phyloP scores from a whole-genome alignment of 306 rosid species.

The Acacia acuminata region DNA sequence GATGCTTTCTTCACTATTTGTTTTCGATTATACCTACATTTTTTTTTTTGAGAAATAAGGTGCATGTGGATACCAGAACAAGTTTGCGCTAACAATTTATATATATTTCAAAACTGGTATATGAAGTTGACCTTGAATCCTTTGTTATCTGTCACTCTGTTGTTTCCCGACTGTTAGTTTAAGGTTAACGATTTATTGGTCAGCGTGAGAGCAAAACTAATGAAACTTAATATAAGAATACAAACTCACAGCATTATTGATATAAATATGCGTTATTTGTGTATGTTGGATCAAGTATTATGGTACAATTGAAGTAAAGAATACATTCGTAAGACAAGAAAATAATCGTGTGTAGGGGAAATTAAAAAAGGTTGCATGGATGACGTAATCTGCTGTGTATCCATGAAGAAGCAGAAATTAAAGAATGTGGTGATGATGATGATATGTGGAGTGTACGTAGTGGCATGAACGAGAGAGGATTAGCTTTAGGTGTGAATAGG shows the following conservation, averaged over 20 bases:
- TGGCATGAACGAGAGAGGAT: not conserved
- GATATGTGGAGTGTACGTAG: not conserved
- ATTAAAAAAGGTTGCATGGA: not conserved
- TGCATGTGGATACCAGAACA: not conserved
- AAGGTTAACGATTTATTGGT: too few species aligned
- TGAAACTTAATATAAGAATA: too few species aligned
- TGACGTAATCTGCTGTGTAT: not conserved
- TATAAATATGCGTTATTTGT: too few species aligned
- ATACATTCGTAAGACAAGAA: not conserved
- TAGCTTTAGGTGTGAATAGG: not conserved
- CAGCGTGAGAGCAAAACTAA: too few species aligned
- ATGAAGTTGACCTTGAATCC: not conserved
- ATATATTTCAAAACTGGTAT: not conserved
- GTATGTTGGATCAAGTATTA: too few species aligned
- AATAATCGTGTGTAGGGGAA: not conserved
- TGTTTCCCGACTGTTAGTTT: too few species aligned
- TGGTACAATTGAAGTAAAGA: too few species aligned
- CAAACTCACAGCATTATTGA: too few species aligned
- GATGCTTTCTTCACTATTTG: not conserved
- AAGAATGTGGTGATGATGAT: not conserved
- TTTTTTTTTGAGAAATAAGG: not conserved
- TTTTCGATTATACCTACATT: not conserved
- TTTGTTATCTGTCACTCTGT: not conserved
- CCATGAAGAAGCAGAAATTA: not conserved
- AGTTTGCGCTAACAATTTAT: not conserved